These are phyloP conservation scores for Penicillium canescens DNA, from an alignment of 495 filamentous ascomycete genomes.

Conservation along the genomic window DNA sequence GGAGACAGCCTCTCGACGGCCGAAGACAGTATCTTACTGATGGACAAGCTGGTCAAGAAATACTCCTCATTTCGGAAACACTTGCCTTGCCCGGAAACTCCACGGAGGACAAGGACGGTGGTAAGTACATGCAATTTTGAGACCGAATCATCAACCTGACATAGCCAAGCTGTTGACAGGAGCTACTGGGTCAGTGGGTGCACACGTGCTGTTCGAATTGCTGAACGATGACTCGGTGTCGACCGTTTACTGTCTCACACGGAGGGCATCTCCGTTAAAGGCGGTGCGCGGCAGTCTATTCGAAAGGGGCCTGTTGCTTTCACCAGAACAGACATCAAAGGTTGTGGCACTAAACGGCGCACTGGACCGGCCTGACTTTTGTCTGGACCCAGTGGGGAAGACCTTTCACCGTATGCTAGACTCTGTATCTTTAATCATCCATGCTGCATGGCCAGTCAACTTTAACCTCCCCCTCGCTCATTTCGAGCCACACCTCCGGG, in stretches of 20 bases:
- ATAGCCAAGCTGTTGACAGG: conserved; percentile 55
- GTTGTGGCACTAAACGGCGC: conserved; percentile 40
- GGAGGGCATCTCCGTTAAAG: conserved; percentile 30
- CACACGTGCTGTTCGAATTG: conserved; percentile 52
- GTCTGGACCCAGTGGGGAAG: conserved; percentile 27
- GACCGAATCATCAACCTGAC: neutral
- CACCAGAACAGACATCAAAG: conserved; percentile 27
- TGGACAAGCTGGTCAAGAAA: conserved; percentile 49
- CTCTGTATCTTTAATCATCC: conserved; percentile 51
- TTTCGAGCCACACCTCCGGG: conserved; percentile 49
- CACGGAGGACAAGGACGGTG: conserved; percentile 35
- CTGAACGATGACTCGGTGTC: conserved; percentile 42
- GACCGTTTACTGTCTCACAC: conserved; percentile 55
- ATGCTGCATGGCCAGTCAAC: conserved; percentile 60
- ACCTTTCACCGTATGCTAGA: conserved; percentile 36
- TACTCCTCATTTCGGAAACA: conserved; percentile 48
- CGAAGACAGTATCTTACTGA: conserved; percentile 34
- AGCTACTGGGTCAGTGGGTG: conserved; percentile 60
- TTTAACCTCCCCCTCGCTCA: conserved; percentile 47
- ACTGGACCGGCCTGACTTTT: conserved; percentile 42
- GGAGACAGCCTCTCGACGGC: conserved; percentile 20
- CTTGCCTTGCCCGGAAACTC: conserved; percentile 20
- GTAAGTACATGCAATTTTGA: conserved; percentile 26
- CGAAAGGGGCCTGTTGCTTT: conserved; percentile 30
- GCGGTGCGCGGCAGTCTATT: conserved; percentile 23